Conservation (phyloP, 306 rosid species). For the Hippophae gyantsensis region DNA sequence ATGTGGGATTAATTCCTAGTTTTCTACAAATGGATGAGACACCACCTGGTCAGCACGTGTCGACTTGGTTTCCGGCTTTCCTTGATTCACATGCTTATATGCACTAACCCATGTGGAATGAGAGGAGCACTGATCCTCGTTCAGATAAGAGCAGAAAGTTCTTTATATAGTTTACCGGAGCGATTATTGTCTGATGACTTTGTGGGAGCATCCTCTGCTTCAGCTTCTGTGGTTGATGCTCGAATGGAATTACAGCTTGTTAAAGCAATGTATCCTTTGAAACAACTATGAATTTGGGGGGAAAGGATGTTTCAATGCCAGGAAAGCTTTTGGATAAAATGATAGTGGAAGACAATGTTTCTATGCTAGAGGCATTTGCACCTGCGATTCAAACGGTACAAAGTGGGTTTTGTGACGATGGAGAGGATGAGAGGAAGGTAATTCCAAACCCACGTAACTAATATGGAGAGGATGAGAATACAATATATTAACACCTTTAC, state of each 20-base stretch:
- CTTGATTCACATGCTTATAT: constrained; percentile 87
- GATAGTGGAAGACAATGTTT: constrained; percentile 31
- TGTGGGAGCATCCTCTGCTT: constrained; percentile 12
- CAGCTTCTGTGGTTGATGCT: constrained; percentile 12
- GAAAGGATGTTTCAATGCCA: constrained; percentile 33
- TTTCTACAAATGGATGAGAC: constrained; percentile 62
- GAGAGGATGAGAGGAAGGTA: constrained; percentile 37
- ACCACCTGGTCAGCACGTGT: constrained; percentile 61
- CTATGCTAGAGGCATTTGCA: constrained; percentile 73
- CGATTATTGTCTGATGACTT: constrained; percentile 41
- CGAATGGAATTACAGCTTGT: constrained; percentile 22
- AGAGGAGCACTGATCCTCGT: constrained; percentile 58
- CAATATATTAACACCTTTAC: no score
- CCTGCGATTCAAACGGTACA: constrained; percentile 74
- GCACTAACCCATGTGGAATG: constrained; percentile 71
- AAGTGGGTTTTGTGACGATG: constrained; percentile 43
- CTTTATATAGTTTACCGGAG: constrained; percentile 80
- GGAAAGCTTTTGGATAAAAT: constrained; percentile 20
- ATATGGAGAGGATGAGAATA: no score
- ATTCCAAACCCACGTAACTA: no score
- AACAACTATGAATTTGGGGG: constrained; percentile 26
- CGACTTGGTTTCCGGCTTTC: constrained; percentile 81
- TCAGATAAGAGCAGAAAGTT: constrained; percentile 80
- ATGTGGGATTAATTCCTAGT: constrained; percentile 44
- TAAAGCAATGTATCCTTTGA: constrained; percentile 32